These are phyloP conservation scores for Phylloporus sp. DNA, from an alignment of 1,284 basidiomycete genomes.

Conservation along the genomic window DNA sequence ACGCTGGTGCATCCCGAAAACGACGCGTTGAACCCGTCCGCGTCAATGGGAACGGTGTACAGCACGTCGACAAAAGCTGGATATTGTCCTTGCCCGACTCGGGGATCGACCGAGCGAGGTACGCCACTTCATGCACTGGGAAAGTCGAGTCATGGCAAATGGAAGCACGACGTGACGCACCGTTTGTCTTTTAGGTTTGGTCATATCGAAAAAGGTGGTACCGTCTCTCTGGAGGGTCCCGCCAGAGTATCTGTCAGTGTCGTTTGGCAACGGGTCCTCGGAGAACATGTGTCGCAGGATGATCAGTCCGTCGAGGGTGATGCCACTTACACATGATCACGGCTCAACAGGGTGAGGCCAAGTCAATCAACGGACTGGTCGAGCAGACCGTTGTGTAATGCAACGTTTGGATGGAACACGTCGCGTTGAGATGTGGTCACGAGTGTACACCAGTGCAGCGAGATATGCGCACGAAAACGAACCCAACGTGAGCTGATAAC, in stretches of 20 bases:
- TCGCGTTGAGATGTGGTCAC: slow-evolving; percentile 9
- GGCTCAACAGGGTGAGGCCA: slow-evolving; percentile 22
- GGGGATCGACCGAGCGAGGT: slow-evolving; percentile 7
- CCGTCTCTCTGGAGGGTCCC: slow-evolving; percentile 22
- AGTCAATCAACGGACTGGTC: slow-evolving; percentile 17
- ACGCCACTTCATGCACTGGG: slow-evolving; percentile 18
- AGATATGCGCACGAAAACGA: slow-evolving; percentile 20
- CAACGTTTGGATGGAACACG: slow-evolving; percentile 26
- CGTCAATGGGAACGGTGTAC: slow-evolving; percentile 14
- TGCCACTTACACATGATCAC: slow-evolving; percentile 22
- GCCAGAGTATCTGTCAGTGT: slow-evolving; percentile 12
- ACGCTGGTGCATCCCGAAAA: too few species aligned
- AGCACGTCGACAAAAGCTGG: slow-evolving; percentile 14
- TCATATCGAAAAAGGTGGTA: slow-evolving; percentile 18
- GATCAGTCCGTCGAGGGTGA: slow-evolving; percentile 14
- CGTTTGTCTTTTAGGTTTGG: slow-evolving; percentile 14
- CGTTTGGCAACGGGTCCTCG: slow-evolving; percentile 6
- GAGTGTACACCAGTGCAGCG: background rate
- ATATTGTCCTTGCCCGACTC: background rate
- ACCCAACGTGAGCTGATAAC: slow-evolving; percentile 17
- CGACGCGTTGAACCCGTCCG: too few species aligned
- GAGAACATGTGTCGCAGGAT: slow-evolving; percentile 26
- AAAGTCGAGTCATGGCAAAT: too few species aligned
- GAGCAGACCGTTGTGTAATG: slow-evolving; percentile 20
- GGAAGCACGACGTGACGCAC: background rate